These are phyloP conservation scores for Picochlorum sp. DNA, from an alignment of 139 green algal species.

Conservation along the genomic window DNA sequence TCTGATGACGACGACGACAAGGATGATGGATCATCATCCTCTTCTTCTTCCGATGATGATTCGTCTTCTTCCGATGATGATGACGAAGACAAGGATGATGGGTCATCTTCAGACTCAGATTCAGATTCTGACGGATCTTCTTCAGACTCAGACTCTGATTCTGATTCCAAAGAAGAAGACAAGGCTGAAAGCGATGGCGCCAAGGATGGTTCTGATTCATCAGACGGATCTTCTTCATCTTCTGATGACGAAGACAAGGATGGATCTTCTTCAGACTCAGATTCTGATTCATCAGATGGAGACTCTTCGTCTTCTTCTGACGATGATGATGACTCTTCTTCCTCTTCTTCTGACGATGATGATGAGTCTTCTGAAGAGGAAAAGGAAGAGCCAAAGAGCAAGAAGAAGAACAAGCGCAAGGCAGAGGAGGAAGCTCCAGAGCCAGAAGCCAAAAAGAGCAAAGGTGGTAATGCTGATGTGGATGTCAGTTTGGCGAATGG, in stretches of 20 bases:
- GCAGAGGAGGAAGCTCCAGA: conserved; percentile 16
- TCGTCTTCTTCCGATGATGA: background rate
- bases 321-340: background rate
- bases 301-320: too few species aligned
- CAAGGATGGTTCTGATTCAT: conserved; percentile 15
- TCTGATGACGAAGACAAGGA: background rate
- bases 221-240: conserved; percentile 6
- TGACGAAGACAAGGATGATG: background rate
- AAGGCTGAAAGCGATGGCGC: background rate
- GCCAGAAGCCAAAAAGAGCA: conserved; percentile 41
- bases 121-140: too few species aligned
- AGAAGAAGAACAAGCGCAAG: conserved; percentile 28
- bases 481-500: conserved; percentile 26
- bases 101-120: too few species aligned
- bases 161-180: background rate
- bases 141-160: too few species aligned
- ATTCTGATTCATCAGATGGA: too few species aligned
- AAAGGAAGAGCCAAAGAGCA: conserved; percentile 15
- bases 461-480: conserved; percentile 20
- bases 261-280: background rate
- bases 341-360: too few species aligned
- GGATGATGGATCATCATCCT: background rate
- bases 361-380: conserved; percentile 10
- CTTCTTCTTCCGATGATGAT: background rate
- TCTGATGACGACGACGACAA: too few species aligned